These are phyloP conservation scores for Scheffersomyces coipomensis DNA, from an alignment of 805 yeast genomes.

Conservation along the genomic window DNA sequence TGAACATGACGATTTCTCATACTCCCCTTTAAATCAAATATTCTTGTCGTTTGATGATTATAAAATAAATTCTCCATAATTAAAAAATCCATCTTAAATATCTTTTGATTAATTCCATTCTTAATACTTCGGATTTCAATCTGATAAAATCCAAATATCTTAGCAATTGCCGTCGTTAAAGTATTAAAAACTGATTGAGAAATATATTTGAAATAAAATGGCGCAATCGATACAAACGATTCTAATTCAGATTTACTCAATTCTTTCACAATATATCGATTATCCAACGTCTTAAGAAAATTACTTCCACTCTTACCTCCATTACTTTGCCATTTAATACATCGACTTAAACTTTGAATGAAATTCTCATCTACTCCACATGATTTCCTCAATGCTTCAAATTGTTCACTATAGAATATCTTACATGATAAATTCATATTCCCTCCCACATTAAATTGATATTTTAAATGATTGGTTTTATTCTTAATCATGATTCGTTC, in stretches of 20 bases:
- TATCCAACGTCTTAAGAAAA: slow-evolving; percentile 88
- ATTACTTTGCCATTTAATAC: slow-evolving; percentile 91
- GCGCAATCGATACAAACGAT: slow-evolving; percentile 92
- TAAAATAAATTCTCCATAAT: slow-evolving; percentile 96
- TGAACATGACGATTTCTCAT: slow-evolving; percentile 97
- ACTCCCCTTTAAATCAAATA: slow-evolving; percentile 95
- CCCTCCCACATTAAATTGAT: slow-evolving; percentile 89
- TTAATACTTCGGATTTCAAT: slow-evolving; percentile 67
- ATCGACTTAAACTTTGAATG: slow-evolving; percentile 86
- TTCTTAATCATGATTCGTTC: slow-evolving; percentile 76
- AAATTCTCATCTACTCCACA: slow-evolving; percentile 77
- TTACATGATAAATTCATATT: slow-evolving; percentile 83
- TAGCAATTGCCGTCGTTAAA: slow-evolving; percentile 90
- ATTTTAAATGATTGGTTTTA: slow-evolving; percentile 86
- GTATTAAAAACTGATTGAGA: slow-evolving; percentile 94
- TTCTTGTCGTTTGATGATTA: slow-evolving; percentile 74
- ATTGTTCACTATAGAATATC: slow-evolving; percentile 92
- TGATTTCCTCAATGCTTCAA: slow-evolving; percentile 85
- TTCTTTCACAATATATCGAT: slow-evolving; percentile 86
- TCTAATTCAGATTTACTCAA: slow-evolving; percentile 85
- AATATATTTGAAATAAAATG: slow-evolving; percentile 93
- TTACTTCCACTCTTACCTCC: slow-evolving; percentile 98
- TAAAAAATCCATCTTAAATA: slow-evolving; percentile 82
- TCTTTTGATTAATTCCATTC: slow-evolving; percentile 71
- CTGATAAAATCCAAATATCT: slow-evolving; percentile 93